phyloP scores from a whole-genome alignment of 2,329 filamentous ascomycete genomes.

The Metarhizium guizhouense region DNA sequence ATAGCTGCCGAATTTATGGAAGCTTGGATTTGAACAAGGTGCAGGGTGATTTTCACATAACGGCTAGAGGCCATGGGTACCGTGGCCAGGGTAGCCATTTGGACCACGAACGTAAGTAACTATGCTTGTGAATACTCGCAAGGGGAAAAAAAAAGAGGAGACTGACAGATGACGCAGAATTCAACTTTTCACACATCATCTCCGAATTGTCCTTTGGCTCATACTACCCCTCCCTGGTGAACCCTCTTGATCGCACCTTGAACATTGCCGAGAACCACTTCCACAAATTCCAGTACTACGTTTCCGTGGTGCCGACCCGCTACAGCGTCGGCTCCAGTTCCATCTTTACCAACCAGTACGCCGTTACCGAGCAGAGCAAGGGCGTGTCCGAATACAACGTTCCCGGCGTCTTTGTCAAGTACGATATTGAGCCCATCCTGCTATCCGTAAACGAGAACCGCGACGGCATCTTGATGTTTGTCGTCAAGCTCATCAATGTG shows the following conservation, averaged over 20 bases:
- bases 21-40: conserved; percentile 92
- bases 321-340: conserved; percentile 64
- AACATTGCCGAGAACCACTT: conserved; percentile 69
- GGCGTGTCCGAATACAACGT: conserved; percentile 59
- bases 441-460: conserved; percentile 77
- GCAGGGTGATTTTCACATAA: conserved; percentile 97
- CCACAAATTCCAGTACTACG: conserved; percentile 96
- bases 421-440: conserved; percentile 93
- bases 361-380: conserved; percentile 81
- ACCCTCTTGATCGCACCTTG: conserved; percentile 88
- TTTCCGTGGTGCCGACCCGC: conserved; percentile 88
- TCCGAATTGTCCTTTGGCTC: conserved; percentile 93
- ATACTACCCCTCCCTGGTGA: conserved; percentile 89
- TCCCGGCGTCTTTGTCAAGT: conserved; percentile 95
- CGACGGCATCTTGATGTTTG: conserved; percentile 62
- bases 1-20: conserved; percentile 84
- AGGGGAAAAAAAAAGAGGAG: too few species aligned
- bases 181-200: conserved; percentile 97
- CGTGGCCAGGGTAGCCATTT: conserved; percentile 68
- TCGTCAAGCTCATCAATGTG: conserved; percentile 83
- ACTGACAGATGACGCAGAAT: conserved; percentile 40
- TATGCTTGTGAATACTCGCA: not conserved
- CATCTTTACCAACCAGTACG: conserved; percentile 94
- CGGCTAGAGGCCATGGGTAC: conserved; percentile 92
- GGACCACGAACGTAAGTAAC: conserved; percentile 63